Conservation (phyloP, 2,329 filamentous ascomycete species). For the Ceratocystis cacaofunesta region DNA sequence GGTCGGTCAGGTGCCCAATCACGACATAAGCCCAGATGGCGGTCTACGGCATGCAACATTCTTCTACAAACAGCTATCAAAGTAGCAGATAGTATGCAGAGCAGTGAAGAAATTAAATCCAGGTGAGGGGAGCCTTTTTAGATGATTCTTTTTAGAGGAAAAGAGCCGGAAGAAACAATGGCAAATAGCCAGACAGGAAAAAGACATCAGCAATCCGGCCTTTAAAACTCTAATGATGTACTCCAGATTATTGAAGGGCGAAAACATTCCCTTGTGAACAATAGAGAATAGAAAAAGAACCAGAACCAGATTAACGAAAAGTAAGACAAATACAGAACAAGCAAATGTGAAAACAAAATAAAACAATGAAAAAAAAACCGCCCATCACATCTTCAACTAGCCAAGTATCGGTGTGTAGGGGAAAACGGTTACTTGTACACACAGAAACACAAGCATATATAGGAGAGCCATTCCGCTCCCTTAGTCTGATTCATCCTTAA, state of each 20-base stretch:
- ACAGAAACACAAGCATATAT: neutral
- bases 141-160: neutral
- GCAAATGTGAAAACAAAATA: neutral
- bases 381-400: neutral
- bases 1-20: slow-evolving; percentile 40
- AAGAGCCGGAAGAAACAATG: neutral
- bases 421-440: neutral
- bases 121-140: neutral
- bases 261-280: neutral
- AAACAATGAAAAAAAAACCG: neutral
- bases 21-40: slow-evolving; percentile 35
- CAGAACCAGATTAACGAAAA: neutral
- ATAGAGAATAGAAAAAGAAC: neutral
- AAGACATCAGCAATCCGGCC: neutral
- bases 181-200: too few species aligned
- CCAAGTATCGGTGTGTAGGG: neutral
- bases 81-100: neutral
- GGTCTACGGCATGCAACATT: slow-evolving; percentile 37
- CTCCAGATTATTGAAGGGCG: neutral
- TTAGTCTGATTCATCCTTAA: slow-evolving; percentile 39
- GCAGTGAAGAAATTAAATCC: neutral
- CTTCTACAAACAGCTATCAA: slow-evolving; percentile 42
- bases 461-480: neutral
- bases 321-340: neutral
- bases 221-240: neutral